A percentile compares a stretch with the other conserved stretches of the same genome.
Evolutionary conservation across 163 green algal species (phyloP).

Genomic region (Scenedesmus sp.): DNA sequence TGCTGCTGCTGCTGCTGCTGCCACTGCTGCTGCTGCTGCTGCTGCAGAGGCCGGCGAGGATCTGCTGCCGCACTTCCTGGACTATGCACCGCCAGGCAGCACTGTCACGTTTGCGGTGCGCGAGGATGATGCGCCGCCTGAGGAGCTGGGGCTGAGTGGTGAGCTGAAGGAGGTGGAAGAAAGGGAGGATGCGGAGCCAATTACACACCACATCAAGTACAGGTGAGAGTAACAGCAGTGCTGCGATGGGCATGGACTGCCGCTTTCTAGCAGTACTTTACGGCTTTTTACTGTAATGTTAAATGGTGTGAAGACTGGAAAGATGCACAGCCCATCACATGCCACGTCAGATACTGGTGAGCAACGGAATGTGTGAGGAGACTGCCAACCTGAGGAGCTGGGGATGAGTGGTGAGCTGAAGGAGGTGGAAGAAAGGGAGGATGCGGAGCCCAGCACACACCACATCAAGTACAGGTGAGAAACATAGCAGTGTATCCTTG

Average conservation of each 20-base stretch:
- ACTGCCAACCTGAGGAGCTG: no score
- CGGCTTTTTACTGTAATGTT: no score
- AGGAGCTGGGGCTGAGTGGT: neutral
- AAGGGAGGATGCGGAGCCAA: neutral
- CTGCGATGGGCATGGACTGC: neutral
- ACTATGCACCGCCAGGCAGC: conserved; percentile 32
- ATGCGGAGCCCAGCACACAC: neutral
- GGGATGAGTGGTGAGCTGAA: no score
- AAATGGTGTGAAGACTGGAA: no score
- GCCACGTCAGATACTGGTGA: neutral
- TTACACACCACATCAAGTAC: conserved; percentile 11
- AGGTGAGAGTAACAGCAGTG: neutral
- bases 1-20: neutral
- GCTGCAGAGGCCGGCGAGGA: conserved; percentile 5
- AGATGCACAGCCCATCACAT: neutral
- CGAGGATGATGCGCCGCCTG: conserved; percentile 18
- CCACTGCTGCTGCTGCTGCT: neutral
- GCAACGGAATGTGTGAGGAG: no score
- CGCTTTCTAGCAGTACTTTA: neutral
- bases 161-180: conserved; percentile 14
- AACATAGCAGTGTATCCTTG: no score
- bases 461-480: neutral
- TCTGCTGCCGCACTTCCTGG: conserved; percentile 32
- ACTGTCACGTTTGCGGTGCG: neutral
- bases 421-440: neutral